Evolutionary conservation across 2,329 filamentous ascomycete species (phyloP).

Genomic region (Trichoderma semiorbis): DNA sequence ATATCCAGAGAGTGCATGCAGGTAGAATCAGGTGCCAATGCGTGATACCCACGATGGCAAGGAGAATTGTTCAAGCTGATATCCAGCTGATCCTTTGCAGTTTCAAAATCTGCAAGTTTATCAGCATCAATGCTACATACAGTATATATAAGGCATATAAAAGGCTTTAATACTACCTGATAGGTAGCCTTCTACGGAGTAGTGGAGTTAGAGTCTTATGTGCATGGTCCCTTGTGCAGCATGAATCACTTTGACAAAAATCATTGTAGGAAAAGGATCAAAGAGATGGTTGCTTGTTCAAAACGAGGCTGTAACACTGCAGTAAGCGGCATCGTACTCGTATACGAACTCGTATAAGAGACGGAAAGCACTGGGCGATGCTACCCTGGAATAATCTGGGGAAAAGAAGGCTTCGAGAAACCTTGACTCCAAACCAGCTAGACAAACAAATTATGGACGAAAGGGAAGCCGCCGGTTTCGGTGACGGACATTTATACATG

Average conservation of each 20-base stretch:
- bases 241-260: neutral
- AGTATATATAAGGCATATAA: neutral
- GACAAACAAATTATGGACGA: neutral
- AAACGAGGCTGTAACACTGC: neutral
- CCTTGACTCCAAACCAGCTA: neutral
- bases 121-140: neutral
- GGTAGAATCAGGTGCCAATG: neutral
- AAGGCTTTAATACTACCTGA: neutral
- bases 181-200: too few relatives aligned
- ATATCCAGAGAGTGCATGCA: neutral
- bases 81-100: neutral
- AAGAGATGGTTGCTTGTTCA: neutral
- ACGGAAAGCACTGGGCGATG: neutral
- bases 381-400: neutral
- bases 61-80: neutral
- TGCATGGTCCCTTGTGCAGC: neutral
- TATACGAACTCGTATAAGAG: neutral
- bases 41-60: neutral
- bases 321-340: neutral
- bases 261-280: neutral
- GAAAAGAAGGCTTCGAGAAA: neutral
- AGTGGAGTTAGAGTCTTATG: neutral
- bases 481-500: neutral
- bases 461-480: neutral
- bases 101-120: neutral